These are phyloP conservation scores for Dendrothele bispora DNA, from an alignment of 768 basidiomycete genomes.

Conservation along the genomic window DNA sequence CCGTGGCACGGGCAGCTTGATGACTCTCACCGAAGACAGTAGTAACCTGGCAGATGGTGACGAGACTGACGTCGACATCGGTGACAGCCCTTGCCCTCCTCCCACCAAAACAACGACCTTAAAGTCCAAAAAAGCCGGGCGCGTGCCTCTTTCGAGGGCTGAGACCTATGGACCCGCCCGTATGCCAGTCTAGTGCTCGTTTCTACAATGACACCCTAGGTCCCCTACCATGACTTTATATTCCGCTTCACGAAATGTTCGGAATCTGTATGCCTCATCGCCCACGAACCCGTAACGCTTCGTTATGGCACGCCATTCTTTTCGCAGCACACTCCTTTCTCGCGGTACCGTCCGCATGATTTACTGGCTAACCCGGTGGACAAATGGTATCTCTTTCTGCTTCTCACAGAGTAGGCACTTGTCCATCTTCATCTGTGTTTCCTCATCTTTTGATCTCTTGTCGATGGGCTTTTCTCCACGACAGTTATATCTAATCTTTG, in stretches of 20 bases:
- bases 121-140: constrained; percentile 54
- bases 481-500: too few relatives aligned
- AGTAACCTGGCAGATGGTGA: constrained; percentile 62
- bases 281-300: constrained; percentile 11
- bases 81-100: constrained; percentile 88
- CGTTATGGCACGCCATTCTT: constrained; percentile 23
- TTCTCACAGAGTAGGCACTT: too few relatives aligned
- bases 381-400: too few relatives aligned
- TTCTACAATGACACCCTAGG: background rate
- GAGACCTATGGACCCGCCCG: constrained; percentile 71
- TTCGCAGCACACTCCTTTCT: constrained; percentile 18
- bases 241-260: constrained; percentile 6
- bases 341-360: too few relatives aligned
- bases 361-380: too few relatives aligned
- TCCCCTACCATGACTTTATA: constrained; percentile 1
- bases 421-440: too few relatives aligned
- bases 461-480: too few relatives aligned
- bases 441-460: too few relatives aligned
- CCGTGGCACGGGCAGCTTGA: constrained; percentile 51
- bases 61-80: constrained; percentile 76
- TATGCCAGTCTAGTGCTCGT: constrained; percentile 30
- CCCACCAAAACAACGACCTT: constrained; percentile 57
- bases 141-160: constrained; percentile 49
- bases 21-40: constrained; percentile 68
- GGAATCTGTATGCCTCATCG: constrained; percentile 3